Evolutionary conservation across 2,329 filamentous ascomycete species (phyloP), one percentile per base, ranked within the genome.

Genomic region (Teratosphaeria destructans): DNA sequence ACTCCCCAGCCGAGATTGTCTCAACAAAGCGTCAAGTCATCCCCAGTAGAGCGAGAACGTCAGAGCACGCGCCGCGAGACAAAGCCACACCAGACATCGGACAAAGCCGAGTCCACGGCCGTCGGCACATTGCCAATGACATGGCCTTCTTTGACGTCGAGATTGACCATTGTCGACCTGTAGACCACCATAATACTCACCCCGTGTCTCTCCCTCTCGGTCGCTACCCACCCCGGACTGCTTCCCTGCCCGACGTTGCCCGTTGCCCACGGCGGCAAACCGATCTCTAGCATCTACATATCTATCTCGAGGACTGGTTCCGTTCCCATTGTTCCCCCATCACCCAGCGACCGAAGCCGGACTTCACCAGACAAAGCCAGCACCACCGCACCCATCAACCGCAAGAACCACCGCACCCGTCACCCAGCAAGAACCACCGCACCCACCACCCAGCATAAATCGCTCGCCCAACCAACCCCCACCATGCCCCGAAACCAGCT

Each of bases 401-500:
- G 8, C n/a, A 16, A 23, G 43, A 19, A 49, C 29, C 19, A 26
- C n/a, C 23, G 16, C n/a, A 49, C 16, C 23, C 23, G 23, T 23
- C 29, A 32, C 29, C 29, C 29, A 29, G 3, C 29, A 29, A 29
- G 4, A 23, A 19, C 19, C 19, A 19, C 19, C 19, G 19, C 19
- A 19, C 19, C 19, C 19, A 19, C 19, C 19, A 19, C 19, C 19
- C 19, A 23, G 16, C 43, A 43, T 43, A 43, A 12, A 14, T 14
- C 10, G 6, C 43, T 23, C 3, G 16, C 19, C 5, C 2, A 10
- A 49, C 43, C 16, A 56, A 7, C 39, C 35, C 35, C 7, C 37
- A 62, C 56, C 14, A 71, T 71, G 68, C 69, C 68, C 55, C 64
- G 63, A 47, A 65, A 65, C 55, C 19, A 10, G n/a, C 62, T 71